phyloP scores from a whole-genome alignment of 805 yeast genomes.

The Starmerella cellae region DNA sequence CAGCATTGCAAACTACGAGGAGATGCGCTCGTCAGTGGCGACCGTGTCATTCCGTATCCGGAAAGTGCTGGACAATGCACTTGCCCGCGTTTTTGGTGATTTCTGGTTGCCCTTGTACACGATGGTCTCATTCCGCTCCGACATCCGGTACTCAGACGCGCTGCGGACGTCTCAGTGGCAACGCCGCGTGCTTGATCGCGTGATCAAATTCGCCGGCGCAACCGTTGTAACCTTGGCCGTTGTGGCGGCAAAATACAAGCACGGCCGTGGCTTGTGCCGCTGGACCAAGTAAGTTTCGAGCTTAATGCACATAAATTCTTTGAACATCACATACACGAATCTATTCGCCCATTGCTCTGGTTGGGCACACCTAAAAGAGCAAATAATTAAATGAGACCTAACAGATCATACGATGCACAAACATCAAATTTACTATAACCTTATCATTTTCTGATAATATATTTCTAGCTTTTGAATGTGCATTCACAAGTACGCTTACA shows the following conservation, averaged over 20 bases:
- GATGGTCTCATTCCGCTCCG: conserved; percentile 82
- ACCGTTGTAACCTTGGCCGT: background rate
- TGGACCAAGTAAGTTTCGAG: too few relatives aligned
- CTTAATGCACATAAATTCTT: too few relatives aligned
- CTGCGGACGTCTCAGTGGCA: conserved; percentile 44
- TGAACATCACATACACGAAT: too few relatives aligned
- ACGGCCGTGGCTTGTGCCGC: too few relatives aligned
- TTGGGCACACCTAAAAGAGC: too few relatives aligned
- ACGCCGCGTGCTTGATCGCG: conserved; percentile 32
- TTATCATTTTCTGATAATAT: too few relatives aligned
- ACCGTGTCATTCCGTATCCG: conserved; percentile 47
- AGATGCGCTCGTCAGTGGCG: conserved; percentile 74
- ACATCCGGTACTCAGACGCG: conserved; percentile 64
- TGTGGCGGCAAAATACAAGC: background rate
- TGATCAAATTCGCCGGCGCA: conserved; percentile 3
- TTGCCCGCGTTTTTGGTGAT: conserved; percentile 47
- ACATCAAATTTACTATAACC: too few relatives aligned
- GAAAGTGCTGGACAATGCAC: conserved; percentile 51
- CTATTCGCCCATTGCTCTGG: too few relatives aligned
- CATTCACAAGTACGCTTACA: too few relatives aligned
- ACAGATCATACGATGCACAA: too few relatives aligned
- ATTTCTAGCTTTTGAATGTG: too few relatives aligned
- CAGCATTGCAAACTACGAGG: conserved; percentile 69
- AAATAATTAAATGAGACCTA: too few relatives aligned
- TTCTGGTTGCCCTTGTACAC: conserved; percentile 78